Evolutionary conservation across 108 stramenopile genomes (phyloP), one percentile per base, ranked within the genome.

Genomic region (Nitzschia palea): DNA sequence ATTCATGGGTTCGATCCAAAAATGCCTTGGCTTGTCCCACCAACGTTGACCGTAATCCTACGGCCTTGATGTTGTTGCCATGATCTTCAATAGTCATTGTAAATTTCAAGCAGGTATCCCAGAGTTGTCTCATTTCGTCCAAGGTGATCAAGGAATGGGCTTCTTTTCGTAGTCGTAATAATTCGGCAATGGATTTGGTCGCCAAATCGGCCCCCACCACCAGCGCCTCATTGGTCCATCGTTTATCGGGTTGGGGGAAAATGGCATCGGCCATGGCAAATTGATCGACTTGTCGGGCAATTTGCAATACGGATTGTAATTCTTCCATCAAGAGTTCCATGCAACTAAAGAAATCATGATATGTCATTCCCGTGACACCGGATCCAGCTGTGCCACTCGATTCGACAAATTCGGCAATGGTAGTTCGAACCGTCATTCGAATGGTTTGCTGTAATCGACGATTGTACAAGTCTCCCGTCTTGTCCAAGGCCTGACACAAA

Each of bases 1-100:
- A 77, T 74, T 96, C 93, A 67, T 97, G 97, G 57, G 81, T 82
- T 44, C 91, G 65, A 63, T 96, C 95, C n/a, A 97, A 80, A 72
- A 94, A 97, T 1, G 86, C 83, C 74, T 95, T 95, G 0, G 94
- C 94, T 61, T 97, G 97, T 0, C 90, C 83, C 27, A 94, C 68
- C 14, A 97, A 70, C 2, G 95, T 95, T 48, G 87, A 88, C 63
- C 93, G 73, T n/a, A 97, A 77, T n/a, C 86, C 86, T 30, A 81
- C 89, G 36, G 93, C 94, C 63, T 87, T 92, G 35, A 72, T 65
- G 2, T 89, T 87, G 34, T 68, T 74, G 12, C 84, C 67, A 36
- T 81, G 74, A 36, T 59, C 76, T 84, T 97, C 95, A 30, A 95
- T 63, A 22, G 80, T 76, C 22, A 81, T 51, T 1, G 87, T 86